Conservation (phyloP, 2,329 filamentous ascomycete species). For the Colletotrichum musae region DNA sequence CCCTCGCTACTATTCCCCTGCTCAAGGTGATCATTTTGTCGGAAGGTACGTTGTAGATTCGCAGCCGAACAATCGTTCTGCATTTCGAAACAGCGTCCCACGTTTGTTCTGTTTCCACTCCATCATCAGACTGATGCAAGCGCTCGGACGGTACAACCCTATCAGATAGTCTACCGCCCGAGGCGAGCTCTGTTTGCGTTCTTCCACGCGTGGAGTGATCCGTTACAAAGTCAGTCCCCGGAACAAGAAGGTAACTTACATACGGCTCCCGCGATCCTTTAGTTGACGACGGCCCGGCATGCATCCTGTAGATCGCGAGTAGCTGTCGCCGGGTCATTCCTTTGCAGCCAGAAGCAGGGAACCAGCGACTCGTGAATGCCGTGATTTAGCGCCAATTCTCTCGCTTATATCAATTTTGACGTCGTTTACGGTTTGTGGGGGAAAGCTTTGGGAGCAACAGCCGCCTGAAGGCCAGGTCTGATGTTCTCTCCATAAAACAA, state of each 20-base stretch:
- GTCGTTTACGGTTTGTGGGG: too few species aligned
- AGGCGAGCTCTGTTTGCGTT: neutral
- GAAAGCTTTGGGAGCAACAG: neutral
- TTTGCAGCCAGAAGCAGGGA: too few species aligned
- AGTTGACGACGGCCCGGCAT: too few species aligned
- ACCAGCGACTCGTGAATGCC: too few species aligned
- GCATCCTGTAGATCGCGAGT: too few species aligned
- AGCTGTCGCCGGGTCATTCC: too few species aligned
- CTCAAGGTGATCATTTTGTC: neutral
- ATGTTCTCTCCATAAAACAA: neutral
- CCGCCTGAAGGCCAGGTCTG: neutral
- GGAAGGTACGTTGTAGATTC: neutral
- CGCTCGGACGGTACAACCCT: slow-evolving; percentile 25
- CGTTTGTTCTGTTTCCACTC: slow-evolving; percentile 16
- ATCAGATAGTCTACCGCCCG: neutral
- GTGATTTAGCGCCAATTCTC: too few species aligned
- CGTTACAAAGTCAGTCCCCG: neutral
- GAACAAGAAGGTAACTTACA: neutral
- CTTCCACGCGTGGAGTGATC: neutral
- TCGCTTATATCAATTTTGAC: too few species aligned
- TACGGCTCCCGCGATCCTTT: neutral
- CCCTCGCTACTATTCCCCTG: neutral
- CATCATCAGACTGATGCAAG: slow-evolving; percentile 14
- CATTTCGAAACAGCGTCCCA: slow-evolving; percentile 24
- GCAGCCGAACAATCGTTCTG: neutral